phyloP scores from a whole-genome alignment of 345 rosid species.

The Sapria himalayana region DNA sequence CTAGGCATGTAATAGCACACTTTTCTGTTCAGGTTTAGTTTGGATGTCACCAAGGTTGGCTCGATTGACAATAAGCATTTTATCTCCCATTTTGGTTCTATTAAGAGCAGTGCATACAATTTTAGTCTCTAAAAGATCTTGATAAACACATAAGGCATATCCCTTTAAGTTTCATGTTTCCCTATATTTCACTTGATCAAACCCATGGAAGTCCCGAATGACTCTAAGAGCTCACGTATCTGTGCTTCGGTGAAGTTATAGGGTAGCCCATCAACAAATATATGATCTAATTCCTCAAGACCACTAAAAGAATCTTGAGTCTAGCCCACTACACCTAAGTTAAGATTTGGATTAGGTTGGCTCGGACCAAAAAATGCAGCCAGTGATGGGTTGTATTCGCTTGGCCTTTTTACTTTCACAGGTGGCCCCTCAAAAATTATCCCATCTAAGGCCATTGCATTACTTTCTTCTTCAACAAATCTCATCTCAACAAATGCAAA shows the following conservation, averaged over 20 bases:
- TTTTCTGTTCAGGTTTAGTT: slow-evolving; percentile 95
- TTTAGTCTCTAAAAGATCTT: slow-evolving; percentile 90
- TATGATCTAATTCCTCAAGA: slow-evolving; percentile 88
- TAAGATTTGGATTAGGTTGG: slow-evolving; percentile 90
- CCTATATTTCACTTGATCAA: slow-evolving; percentile 84
- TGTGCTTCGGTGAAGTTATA: slow-evolving; percentile 78
- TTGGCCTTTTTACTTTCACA: slow-evolving; percentile 96
- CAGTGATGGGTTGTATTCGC: slow-evolving; percentile 87
- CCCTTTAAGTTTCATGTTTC: slow-evolving; percentile 91
- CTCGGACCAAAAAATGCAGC: slow-evolving; percentile 98
- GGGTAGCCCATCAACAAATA: slow-evolving; percentile 85
- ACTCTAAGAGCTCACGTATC: slow-evolving; percentile 83
- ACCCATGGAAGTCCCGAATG: slow-evolving; percentile 73
- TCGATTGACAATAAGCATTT: slow-evolving; percentile 87
- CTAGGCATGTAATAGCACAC: slow-evolving; percentile 69
- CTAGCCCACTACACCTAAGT: slow-evolving; percentile 74
- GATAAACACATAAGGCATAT: slow-evolving; percentile 81
- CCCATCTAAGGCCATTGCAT: slow-evolving; percentile 98
- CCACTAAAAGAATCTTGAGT: slow-evolving; percentile 86
- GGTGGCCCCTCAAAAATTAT: slow-evolving; percentile 97
- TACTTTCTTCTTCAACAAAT: slow-evolving; percentile 99
- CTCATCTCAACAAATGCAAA: slow-evolving; percentile 99
- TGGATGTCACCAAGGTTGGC: slow-evolving; percentile 81
- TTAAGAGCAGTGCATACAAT: slow-evolving; percentile 90
- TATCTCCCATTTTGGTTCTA: slow-evolving; percentile 97